Evolutionary conservation across 208 protist species (phyloP), one percentile per base, ranked within the genome.

Genomic region (Wallacemonas rigidus): DNA sequence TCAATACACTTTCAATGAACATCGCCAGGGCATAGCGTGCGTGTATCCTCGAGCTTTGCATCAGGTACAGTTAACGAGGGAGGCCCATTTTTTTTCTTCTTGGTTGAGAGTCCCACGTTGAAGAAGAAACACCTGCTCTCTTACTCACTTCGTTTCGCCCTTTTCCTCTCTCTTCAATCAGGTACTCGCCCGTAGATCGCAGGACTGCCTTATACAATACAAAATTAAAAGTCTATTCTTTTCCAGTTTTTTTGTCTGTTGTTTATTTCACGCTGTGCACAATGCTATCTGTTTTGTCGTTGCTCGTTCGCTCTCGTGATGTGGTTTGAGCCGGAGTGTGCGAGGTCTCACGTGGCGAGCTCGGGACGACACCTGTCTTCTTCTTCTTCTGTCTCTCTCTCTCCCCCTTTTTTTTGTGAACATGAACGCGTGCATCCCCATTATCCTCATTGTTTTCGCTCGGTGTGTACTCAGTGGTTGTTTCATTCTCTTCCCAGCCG

Each of bases 51-150:
- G 26, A 56, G 26, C 51, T n/a, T 9, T n/a, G 14, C 51, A 56
- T 35, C 51, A 3, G n/a, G 51, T 26, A n/a, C 81, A 12, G 73
- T 15, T 40, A 56, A 79, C 6, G 69, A 60, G n/a, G n/a, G n/a
- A 12, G 81, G 78, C 40, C 64, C 84, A 26, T 79, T 81, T 3
- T 87, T 58, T 91, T 2, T 87, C 84, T 71, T 74, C 88, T 54
- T 83, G 82, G 54, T 62, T 91, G 6, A 50, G 45, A 50, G 11
- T 11, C 11, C 7, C 45, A 11, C 11, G 45, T 11, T 11, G 11
- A 50, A 17, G 15, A 60, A 5, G 35, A 40, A 14, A 60, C 55
- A 35, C 26, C 9, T 39, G 6, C 6, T 17, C 9, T 60, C 35
- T 40, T 60, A 4, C 9, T 60, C 55, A 17, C 17, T 39, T 60